Conservation (phyloP, 148 eudicot genomes). For the Chenopodium quinoa region DNA sequence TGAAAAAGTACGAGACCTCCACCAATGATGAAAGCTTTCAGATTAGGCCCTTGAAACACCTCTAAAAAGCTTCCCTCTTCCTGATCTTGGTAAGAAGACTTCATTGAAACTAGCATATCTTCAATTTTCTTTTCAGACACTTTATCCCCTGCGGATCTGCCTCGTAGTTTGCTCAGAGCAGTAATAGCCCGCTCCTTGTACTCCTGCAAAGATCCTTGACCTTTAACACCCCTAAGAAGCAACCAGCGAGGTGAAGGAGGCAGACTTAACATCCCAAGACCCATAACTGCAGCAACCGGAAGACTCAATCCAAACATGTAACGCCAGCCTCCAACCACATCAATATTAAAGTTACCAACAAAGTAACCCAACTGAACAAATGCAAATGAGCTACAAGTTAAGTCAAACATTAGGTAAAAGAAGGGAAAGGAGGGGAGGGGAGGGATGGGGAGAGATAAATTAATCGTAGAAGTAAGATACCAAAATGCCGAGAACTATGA, state of each 20-base stretch:
- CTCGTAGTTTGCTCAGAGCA: slow-evolving; percentile 75
- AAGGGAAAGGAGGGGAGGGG: background rate
- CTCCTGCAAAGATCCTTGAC: slow-evolving; percentile 64
- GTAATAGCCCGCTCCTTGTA: slow-evolving; percentile 68
- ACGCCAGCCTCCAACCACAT: slow-evolving; percentile 95
- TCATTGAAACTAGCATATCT: slow-evolving; percentile 65
- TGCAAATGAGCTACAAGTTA: slow-evolving; percentile 15
- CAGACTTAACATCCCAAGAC: slow-evolving; percentile 83
- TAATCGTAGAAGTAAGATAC: slow-evolving; percentile 33
- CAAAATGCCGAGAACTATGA: slow-evolving; percentile 90
- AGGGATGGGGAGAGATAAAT: background rate
- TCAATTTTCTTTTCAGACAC: slow-evolving; percentile 74
- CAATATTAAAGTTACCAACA: slow-evolving; percentile 70
- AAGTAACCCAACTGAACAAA: slow-evolving; percentile 75
- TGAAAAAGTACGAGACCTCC: slow-evolving; percentile 98
- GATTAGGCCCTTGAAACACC: slow-evolving; percentile 82
- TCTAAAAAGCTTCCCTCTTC: slow-evolving; percentile 76
- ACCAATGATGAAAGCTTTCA: slow-evolving; percentile 92
- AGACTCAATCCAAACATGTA: slow-evolving; percentile 86
- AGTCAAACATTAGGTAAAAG: background rate
- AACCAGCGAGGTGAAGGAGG: slow-evolving; percentile 97
- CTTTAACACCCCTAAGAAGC: slow-evolving; percentile 87
- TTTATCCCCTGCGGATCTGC: slow-evolving; percentile 69
- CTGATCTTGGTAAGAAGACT: slow-evolving; percentile 60
- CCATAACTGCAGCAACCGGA: slow-evolving; percentile 74